Evolutionary conservation across 2,329 filamentous ascomycete species (phyloP), one percentile per base, ranked within the genome.

Genomic region (Scytalidium lignicola): DNA sequence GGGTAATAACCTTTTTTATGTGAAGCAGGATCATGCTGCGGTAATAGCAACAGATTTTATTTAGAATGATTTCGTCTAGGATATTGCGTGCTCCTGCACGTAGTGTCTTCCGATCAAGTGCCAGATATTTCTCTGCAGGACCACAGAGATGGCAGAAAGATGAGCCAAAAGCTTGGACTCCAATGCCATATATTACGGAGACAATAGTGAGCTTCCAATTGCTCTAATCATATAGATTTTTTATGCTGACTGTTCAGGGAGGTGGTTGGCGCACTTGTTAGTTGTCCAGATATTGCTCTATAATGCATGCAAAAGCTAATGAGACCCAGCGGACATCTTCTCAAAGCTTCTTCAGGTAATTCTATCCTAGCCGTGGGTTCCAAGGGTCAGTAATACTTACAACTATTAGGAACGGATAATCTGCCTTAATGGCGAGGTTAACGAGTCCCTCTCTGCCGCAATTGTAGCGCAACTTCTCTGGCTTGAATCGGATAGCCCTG

Each of bases 381-480:
- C 23, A 5, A 26, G 23, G 23, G 5, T 9, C 32, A 40, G 15
- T 28, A 3, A 41, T 5, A 21, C 46, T 43, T 15, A 49, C 29
- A 40, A 18, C 22, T 48, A 50, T 23, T 28, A 89, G 83, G 92
- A 97, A 75, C 88, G 92, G 55, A 97, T 97, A 62, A 79, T 99
- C 63, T 96, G 88, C 65, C 79, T 97, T 29, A 96, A 96, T 63
- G 92, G 92, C 62, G 78, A 88, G 63, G 90, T 97, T 50, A 88
- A 97, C 71, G 89, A 96, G 65, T 85, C 81, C 40, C 83, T 93
- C 58, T 95, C 90, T 32, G 92, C 93, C n/a, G 88, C 87, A 40
- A 90, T 97, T 55, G 92, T 97, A 22, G 90, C 93, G 1, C 95
- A 99, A 67, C 83, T 99, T 19, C 86, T 99, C 55, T 99, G 91